Evolutionary conservation across 2,329 filamentous ascomycete species (phyloP), one percentile per base, ranked within the genome.

Genomic region (Phialocephala sp.): DNA sequence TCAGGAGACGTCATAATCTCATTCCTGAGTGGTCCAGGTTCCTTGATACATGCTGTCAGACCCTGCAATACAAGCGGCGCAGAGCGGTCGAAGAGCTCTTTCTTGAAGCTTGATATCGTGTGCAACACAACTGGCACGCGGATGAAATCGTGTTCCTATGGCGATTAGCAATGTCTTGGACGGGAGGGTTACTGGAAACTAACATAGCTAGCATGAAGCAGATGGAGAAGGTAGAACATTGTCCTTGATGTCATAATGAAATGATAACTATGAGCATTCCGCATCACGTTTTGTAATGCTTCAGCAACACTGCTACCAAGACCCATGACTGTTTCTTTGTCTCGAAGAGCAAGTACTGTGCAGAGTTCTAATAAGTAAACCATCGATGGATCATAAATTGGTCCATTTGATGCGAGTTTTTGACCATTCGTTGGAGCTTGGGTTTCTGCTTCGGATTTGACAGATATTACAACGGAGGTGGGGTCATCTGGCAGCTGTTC

Each of bases 1-100:
- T 99, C 95, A 0, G 95, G 95, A 20, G 94, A 98, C 15, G 92
- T 94, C 79, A 97, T 96, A 71, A 98, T 91, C 79, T 98, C 94
- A 71, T 92, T 97, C 64, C 92, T 89, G 35, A 99, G 81, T 14
- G 91, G 88, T 32, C 89, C 89, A 0, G 92, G 88, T 66, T 91
- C 87, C 60, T 90, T 88, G 70, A 97, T 91, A 73, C 94, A 97
- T 54, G 89, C 83, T 54, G 89, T 87, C 32, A 99, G 81, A 0
- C 94, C 94, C 72, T 91, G 89, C 20, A 97, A 82, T 0, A 96
- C 87, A 4, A 92, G 86, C 37, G 88, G 83, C 0, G 93, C 90
- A 18, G 92, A 90, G 76, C 91, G 91, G 61, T 90, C 88, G 22
- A 98, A 82, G 0, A 90, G 83, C 37, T 92, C 88, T 74, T 93